A percentile compares a stretch with the other conserved stretches of the same genome.
Conservation (phyloP, 2,329 filamentous ascomycete genomes). For the Magnaporthiopsis poae region DNA sequence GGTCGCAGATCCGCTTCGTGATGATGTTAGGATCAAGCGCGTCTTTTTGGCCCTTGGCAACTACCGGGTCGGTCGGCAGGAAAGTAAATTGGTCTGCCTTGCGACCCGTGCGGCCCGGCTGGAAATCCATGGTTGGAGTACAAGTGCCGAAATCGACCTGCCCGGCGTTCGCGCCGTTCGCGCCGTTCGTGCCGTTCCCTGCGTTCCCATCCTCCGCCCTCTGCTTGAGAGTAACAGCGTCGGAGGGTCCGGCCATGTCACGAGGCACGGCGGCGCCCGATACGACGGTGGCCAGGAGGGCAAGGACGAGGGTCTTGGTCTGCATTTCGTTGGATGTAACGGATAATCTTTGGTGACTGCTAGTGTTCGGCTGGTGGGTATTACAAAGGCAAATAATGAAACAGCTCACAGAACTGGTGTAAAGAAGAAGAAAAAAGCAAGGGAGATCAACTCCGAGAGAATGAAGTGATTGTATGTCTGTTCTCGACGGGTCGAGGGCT, state of each 20-base stretch:
- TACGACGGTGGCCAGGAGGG: slow-evolving; percentile 15
- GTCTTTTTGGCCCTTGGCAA: slow-evolving; percentile 42
- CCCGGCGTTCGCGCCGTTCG: slow-evolving; percentile 4
- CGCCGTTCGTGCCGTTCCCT: too few species aligned
- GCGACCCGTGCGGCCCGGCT: slow-evolving; percentile 42
- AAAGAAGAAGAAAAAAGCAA: background rate
- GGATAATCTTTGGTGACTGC: too few species aligned
- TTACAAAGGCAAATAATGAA: background rate
- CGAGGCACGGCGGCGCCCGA: slow-evolving; percentile 15
- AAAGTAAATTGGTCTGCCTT: slow-evolving; percentile 45
- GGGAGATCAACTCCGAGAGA: slow-evolving; percentile 6
- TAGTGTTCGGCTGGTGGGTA: background rate
- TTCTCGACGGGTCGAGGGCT: background rate
- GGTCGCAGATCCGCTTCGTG: slow-evolving; percentile 41
- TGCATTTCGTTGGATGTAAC: slow-evolving; percentile 5
- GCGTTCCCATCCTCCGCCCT: too few species aligned
- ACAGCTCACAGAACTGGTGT: background rate
- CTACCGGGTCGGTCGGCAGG: slow-evolving; percentile 43
- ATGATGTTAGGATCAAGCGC: slow-evolving; percentile 56
- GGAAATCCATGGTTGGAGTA: slow-evolving; percentile 45
- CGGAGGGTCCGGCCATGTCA: background rate
- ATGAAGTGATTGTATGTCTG: slow-evolving; percentile 1
- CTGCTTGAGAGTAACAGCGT: slow-evolving; percentile 5
- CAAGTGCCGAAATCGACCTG: slow-evolving; percentile 40
- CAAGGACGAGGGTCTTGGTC: slow-evolving; percentile 16